phyloP scores from a whole-genome alignment of 2,329 filamentous ascomycete genomes.

The Penicillium sp. region DNA sequence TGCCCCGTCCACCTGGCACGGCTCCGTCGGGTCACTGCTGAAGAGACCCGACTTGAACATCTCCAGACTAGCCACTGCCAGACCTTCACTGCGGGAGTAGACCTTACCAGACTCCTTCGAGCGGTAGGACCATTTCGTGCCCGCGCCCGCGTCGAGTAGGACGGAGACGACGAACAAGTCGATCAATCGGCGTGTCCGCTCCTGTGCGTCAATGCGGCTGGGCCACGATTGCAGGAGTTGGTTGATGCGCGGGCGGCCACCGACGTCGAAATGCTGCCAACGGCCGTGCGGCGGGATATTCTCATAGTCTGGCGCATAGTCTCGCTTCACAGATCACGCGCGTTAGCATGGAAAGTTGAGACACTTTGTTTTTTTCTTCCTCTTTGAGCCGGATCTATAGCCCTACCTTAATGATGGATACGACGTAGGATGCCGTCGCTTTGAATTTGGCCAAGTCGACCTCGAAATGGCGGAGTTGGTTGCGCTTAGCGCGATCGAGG shows the following conservation, averaged over 20 bases:
- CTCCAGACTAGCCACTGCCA: slow-evolving; percentile 74
- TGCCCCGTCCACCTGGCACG: slow-evolving; percentile 82
- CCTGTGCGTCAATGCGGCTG: slow-evolving; percentile 47
- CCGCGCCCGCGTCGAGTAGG: slow-evolving; percentile 70
- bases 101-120: slow-evolving; percentile 80
- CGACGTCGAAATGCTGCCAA: slow-evolving; percentile 64
- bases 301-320: slow-evolving; percentile 66
- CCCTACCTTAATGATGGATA: slow-evolving; percentile 87
- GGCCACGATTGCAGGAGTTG: slow-evolving; percentile 53
- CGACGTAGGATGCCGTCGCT: slow-evolving; percentile 80
- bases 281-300: slow-evolving; percentile 78
- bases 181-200: slow-evolving; percentile 56
- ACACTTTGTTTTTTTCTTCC: neutral
- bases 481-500: slow-evolving; percentile 70
- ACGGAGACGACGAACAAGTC: slow-evolving; percentile 63
- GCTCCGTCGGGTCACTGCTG: slow-evolving; percentile 75
- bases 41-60: slow-evolving; percentile 95
- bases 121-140: slow-evolving; percentile 87
- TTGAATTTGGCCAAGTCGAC: slow-evolving; percentile 82
- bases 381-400: neutral
- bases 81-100: slow-evolving; percentile 81
- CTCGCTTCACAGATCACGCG: slow-evolving; percentile 51
- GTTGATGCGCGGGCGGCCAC: slow-evolving; percentile 53
- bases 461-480: slow-evolving; percentile 79
- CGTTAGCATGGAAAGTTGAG: slow-evolving; percentile 5